Conservation (phyloP, 768 basidiomycete species). For the Boletus rubescentipes region DNA sequence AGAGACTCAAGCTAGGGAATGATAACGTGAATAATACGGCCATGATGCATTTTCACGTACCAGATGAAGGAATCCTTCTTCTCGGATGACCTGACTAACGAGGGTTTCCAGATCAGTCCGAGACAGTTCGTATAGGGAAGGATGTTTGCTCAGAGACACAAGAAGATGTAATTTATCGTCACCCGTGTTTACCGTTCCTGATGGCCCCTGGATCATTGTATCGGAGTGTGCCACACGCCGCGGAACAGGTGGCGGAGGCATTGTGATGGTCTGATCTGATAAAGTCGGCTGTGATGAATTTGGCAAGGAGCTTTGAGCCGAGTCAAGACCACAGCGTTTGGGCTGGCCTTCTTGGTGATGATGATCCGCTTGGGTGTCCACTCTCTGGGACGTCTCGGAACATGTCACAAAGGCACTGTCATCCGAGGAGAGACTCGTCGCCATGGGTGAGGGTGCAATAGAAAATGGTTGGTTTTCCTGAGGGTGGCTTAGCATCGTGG, state of each 20-base stretch:
- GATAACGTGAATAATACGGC: conserved; percentile 12
- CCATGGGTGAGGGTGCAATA: conserved; percentile 6
- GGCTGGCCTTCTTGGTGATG: background rate
- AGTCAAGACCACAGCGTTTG: conserved; percentile 5
- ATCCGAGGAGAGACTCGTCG: conserved; percentile 24
- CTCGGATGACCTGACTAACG: conserved; percentile 61
- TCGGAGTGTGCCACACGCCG: conserved; percentile 13
- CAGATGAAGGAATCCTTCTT: conserved; percentile 77
- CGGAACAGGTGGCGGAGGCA: conserved; percentile 35
- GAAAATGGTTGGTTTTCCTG: background rate
- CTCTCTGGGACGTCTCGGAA: conserved; percentile 21
- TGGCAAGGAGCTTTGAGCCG: conserved; percentile 25
- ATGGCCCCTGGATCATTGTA: conserved; percentile 1
- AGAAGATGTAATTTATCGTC: conserved; percentile 28
- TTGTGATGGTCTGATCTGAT: conserved; percentile 22
- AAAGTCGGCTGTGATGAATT: conserved; percentile 34
- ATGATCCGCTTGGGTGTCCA: conserved; percentile 1
- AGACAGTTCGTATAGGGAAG: conserved; percentile 55
- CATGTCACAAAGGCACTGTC: conserved; percentile 29
- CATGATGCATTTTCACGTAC: conserved; percentile 38
- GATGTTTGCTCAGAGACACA: conserved; percentile 42
- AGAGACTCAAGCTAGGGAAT: conserved; percentile 50
- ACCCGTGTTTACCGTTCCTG: conserved; percentile 3
- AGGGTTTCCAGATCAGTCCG: conserved; percentile 52
- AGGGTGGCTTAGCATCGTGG: background rate